Conservation (phyloP, 305 asterid genomes). For the Coffea humblotiana region DNA sequence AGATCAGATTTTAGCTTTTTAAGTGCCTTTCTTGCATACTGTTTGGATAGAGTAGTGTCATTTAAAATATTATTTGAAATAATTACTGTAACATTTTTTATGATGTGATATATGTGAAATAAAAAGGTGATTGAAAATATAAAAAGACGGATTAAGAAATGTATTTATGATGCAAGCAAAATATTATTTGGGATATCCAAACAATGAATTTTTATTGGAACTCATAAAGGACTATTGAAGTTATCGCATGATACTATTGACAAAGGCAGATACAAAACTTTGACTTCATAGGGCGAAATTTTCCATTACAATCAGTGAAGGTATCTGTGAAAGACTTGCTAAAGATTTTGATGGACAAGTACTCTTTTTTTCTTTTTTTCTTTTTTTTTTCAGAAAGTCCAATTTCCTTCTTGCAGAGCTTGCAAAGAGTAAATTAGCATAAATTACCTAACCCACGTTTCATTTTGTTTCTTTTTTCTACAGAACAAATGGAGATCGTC, state of each 20-base stretch:
- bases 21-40: not conserved
- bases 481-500: slow-evolving; percentile 75
- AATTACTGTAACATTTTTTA: too few relatives aligned
- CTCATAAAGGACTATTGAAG: not conserved
- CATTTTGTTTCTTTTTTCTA: not conserved
- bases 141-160: too few relatives aligned
- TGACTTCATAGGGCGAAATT: not conserved
- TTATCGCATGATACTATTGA: not conserved
- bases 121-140: too few relatives aligned
- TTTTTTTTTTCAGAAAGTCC: not conserved
- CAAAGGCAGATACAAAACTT: not conserved
- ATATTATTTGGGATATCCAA: too few relatives aligned
- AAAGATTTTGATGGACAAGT: not conserved
- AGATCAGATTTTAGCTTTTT: too few relatives aligned
- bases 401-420: not conserved
- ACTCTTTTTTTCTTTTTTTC: not conserved
- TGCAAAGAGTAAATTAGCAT: not conserved
- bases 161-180: too few relatives aligned
- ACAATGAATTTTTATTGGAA: too few relatives aligned
- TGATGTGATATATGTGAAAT: too few relatives aligned
- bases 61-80: too few relatives aligned
- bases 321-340: not conserved
- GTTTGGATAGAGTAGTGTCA: too few relatives aligned
- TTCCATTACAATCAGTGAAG: not conserved
- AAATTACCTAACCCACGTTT: not conserved